Base-by-base conservation (phyloP, 2,329 filamentous ascomycete species). In the Cladosporium sp. region DNA sequence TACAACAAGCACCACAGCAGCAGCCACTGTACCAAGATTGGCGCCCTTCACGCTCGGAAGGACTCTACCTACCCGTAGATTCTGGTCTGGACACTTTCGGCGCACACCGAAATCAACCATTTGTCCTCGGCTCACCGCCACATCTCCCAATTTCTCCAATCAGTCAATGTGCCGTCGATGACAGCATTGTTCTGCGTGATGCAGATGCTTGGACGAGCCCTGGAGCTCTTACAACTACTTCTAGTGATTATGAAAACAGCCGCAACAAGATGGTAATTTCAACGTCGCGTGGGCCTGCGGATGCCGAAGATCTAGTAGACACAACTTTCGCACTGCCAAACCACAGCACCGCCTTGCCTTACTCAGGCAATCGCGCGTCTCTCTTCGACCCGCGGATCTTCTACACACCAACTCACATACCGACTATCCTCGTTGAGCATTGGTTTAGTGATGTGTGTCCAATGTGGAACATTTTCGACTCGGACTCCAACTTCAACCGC, bases 381-480 rank as follows among this genome's bases (percentile, higher is more conserved):
- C 14, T 10, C 18, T 49, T 58, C 53, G 51, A 58, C 25, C 46
- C 46, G n/a, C 43, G 11, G 7, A 51, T 51, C 2, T 49, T 51
- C 21, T 51, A 49, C 13, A 51, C 58, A 18, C 28, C 28, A 36
- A 36, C 58, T 18, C 43, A 36, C 21, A 14, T 69, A 18, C 64
- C 66, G 32, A 64, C 64, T 4, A 63, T 56, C 5, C 48, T 69
- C 8, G 62, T 68, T 26, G 58, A 68, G 28, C 64, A 68, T 54
- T 69, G 68, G 68, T 69, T 69, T 46, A 63, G 64, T 26, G 56
- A 67, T n/a, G 61, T 69, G 3, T 69, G 66, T 36, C 58, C 64
- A 8, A 68, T 68, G 66, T 69, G 68, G 68, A 68, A 63, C 5
- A 65, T 65, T 18, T 69, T 65, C 32, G 68, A 69, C 34, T 69